phyloP scores from a whole-genome alignment of 2,329 filamentous ascomycete genomes.

The Torrubiella hemipterigena region DNA sequence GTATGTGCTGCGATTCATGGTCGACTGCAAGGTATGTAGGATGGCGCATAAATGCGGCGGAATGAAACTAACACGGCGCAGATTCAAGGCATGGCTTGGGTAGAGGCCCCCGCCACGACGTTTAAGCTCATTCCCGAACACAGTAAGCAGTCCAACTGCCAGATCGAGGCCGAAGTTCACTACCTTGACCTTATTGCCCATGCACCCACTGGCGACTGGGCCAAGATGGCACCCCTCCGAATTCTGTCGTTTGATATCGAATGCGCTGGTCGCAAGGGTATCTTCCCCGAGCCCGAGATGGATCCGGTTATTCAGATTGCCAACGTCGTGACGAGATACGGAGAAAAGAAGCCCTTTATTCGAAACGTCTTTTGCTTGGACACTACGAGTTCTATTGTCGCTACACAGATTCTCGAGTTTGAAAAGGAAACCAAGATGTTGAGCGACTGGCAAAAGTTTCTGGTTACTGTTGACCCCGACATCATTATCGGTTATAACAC shows the following conservation, averaged over 20 bases:
- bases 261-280: constrained; percentile 91
- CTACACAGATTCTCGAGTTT: constrained; percentile 83
- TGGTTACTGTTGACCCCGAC: constrained; percentile 85
- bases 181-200: constrained; percentile 80
- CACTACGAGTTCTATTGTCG: constrained; percentile 84
- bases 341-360: constrained; percentile 90
- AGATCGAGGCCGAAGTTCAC: constrained; percentile 82
- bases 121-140: constrained; percentile 58
- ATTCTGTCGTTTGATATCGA: constrained; percentile 97
- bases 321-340: constrained; percentile 87
- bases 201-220: constrained; percentile 84
- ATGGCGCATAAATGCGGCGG: too few species aligned
- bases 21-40: constrained; percentile 68
- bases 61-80: constrained; percentile 19
- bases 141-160: constrained; percentile 78
- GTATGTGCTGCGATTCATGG: constrained; percentile 94
- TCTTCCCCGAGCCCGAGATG: constrained; percentile 85
- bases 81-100: constrained; percentile 95
- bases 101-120: constrained; percentile 64
- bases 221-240: constrained; percentile 90
- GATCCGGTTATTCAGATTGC: constrained; percentile 98
- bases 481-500: constrained; percentile 99
- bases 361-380: constrained; percentile 95
- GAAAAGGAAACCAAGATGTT: constrained; percentile 78
- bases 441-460: constrained; percentile 80